Percentiles rank a stretch among this genome's conserved stretches.
phyloP scores from a whole-genome alignment of 163 green algal species.

The Chlamydomonas reinhardtii region DNA sequence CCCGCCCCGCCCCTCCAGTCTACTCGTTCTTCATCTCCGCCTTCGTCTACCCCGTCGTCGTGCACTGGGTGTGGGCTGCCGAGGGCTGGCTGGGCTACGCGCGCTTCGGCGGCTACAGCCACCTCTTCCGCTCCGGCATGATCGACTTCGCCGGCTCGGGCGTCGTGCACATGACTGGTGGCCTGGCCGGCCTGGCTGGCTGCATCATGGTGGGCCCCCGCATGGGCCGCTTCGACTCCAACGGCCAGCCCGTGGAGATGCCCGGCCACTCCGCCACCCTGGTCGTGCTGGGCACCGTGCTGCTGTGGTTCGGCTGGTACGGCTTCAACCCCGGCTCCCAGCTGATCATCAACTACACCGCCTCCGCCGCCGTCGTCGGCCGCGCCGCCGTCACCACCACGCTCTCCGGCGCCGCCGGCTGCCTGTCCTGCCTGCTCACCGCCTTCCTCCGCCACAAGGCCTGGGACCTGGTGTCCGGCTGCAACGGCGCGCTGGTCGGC shows the following conservation, averaged over 20 bases:
- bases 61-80: constrained; percentile 85
- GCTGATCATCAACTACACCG: constrained; percentile 81
- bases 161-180: constrained; percentile 86
- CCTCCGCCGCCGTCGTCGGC: constrained; percentile 57
- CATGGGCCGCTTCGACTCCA: constrained; percentile 85
- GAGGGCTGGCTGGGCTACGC: constrained; percentile 77
- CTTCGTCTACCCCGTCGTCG: constrained; percentile 87
- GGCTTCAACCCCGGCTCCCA: constrained; percentile 95
- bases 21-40: constrained; percentile 86
- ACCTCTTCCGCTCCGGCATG: constrained; percentile 72
- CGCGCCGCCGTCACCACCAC: constrained; percentile 90
- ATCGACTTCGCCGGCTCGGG: constrained; percentile 85
- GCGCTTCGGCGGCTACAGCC: constrained; percentile 45
- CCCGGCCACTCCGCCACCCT: constrained; percentile 85
- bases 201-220: constrained; percentile 81
- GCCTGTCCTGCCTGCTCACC: constrained; percentile 81
- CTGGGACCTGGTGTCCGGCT: constrained; percentile 75
- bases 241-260: constrained; percentile 84
- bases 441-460: constrained; percentile 78
- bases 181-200: constrained; percentile 75
- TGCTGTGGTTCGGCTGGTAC: constrained; percentile 97
- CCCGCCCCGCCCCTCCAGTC: too few relatives aligned
- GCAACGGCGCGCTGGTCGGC: constrained; percentile 89
- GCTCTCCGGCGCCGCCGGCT: constrained; percentile 82
- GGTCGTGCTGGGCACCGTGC: constrained; percentile 89